A percentile compares a stretch with the other conserved stretches of the same genome.
These are phyloP conservation scores for Sarocladium oryzae DNA, from an alignment of 2,329 filamentous ascomycete species.

Conservation along the genomic window DNA sequence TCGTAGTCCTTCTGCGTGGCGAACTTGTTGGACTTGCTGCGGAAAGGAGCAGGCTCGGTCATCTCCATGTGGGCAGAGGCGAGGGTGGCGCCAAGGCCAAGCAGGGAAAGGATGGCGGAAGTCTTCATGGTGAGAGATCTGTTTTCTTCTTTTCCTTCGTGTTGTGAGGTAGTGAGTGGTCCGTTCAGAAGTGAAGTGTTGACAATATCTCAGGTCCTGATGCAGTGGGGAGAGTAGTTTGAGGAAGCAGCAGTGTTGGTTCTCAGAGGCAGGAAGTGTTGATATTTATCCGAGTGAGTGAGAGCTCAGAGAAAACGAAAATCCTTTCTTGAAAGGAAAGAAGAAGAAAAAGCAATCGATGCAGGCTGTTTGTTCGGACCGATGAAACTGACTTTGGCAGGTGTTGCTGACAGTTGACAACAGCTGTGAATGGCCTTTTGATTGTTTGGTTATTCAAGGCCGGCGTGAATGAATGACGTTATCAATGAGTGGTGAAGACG, in stretches of 20 bases:
- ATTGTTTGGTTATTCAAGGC: not conserved
- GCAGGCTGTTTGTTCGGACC: slow-evolving; percentile 2
- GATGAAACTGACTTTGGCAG: not conserved
- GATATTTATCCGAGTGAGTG: slow-evolving; percentile 2
- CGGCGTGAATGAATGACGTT: not conserved
- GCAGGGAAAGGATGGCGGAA: slow-evolving; percentile 28
- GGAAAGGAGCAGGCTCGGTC: slow-evolving; percentile 44
- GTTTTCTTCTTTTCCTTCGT: slow-evolving; percentile 14
- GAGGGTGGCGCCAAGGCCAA: slow-evolving; percentile 33
- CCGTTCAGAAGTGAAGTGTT: too few species aligned
- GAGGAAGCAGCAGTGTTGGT: not conserved
- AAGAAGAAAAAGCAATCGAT: not conserved
- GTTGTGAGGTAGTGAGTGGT: not conserved
- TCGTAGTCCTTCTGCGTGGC: slow-evolving; percentile 57
- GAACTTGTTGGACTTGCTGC: slow-evolving; percentile 46
- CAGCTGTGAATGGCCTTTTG: not conserved
- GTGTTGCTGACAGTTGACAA: not conserved
- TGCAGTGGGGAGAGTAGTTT: not conserved
- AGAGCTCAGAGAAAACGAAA: not conserved
- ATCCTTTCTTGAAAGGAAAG: not conserved
- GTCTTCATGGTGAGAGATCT: slow-evolving; percentile 33
- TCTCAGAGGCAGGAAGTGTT: slow-evolving; percentile 8
- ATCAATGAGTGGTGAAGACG: not conserved
- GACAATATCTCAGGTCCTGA: not conserved
- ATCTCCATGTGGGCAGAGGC: slow-evolving; percentile 52